Evolutionary conservation across 768 basidiomycete genomes (phyloP).

Genomic region (Infundibulicybe gibba): DNA sequence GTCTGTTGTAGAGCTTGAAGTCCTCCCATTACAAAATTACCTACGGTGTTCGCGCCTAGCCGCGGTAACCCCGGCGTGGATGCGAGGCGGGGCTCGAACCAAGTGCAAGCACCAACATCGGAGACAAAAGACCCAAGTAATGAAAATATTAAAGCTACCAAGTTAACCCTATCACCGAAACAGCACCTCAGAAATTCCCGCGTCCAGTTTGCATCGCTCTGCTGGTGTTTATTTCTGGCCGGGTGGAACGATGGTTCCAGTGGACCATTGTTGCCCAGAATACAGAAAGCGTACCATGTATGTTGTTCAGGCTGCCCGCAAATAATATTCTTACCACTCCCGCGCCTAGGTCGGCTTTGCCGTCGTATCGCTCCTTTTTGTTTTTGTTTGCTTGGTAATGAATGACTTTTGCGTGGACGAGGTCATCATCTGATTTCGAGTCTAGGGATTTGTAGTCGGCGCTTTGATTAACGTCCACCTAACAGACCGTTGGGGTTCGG

Average conservation of each 20-base stretch:
- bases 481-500: constrained; percentile 37
- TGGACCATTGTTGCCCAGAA: constrained; percentile 58
- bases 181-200: neutral
- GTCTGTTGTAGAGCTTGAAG: too few relatives aligned
- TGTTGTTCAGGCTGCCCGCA: too few relatives aligned
- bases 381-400: constrained; percentile 33
- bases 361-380: constrained; percentile 60
- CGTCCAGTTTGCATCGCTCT: constrained; percentile 41
- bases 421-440: neutral
- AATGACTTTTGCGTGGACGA: neutral
- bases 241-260: constrained; percentile 64
- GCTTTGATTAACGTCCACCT: constrained; percentile 35
- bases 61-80: too few relatives aligned
- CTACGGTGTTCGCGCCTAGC: too few relatives aligned
- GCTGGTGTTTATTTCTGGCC: constrained; percentile 38
- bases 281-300: constrained; percentile 45
- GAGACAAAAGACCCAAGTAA: too few relatives aligned
- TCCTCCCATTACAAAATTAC: too few relatives aligned
- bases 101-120: too few relatives aligned
- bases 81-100: too few relatives aligned
- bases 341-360: constrained; percentile 39
- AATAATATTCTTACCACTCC: too few relatives aligned
- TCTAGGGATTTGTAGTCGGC: constrained; percentile 37
- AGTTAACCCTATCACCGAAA: neutral
- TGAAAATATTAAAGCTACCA: too few relatives aligned